These are phyloP conservation scores for Nemania sp. DNA, from an alignment of 2,329 filamentous ascomycete species.

Conservation along the genomic window DNA sequence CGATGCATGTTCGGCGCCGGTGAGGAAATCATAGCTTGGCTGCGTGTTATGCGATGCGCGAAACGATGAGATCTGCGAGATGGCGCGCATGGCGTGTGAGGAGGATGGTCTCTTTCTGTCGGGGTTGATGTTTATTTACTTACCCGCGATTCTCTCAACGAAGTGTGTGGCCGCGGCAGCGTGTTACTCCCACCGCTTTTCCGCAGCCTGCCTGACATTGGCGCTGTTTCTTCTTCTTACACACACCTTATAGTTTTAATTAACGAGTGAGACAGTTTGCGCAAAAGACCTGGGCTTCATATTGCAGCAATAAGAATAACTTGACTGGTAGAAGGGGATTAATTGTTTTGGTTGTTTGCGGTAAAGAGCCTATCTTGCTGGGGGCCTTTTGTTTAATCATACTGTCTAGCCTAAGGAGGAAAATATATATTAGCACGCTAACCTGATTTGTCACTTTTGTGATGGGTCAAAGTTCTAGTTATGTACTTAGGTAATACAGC, in stretches of 20 bases:
- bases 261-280: neutral
- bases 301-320: neutral
- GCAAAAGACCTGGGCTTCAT: slow-evolving; percentile 17
- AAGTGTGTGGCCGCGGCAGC: slow-evolving; percentile 42
- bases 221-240: slow-evolving; percentile 8
- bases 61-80: slow-evolving; percentile 58
- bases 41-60: slow-evolving; percentile 63
- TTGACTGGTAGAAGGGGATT: neutral
- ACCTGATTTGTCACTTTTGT: neutral
- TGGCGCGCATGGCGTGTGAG: slow-evolving; percentile 7
- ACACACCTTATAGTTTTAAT: neutral
- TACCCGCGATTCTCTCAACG: slow-evolving; percentile 48
- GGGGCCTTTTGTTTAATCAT: neutral
- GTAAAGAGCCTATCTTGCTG: slow-evolving; percentile 2
- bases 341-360: slow-evolving; percentile 39
- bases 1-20: slow-evolving; percentile 61
- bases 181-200: slow-evolving; percentile 46
- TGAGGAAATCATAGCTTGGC: slow-evolving; percentile 70
- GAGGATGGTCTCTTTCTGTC: neutral
- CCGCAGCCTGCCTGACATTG: slow-evolving; percentile 47
- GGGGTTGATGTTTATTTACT: slow-evolving; percentile 41
- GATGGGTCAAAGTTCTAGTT: neutral
- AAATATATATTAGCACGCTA: neutral
- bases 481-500: neutral
- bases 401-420: slow-evolving; percentile 6